A percentile compares a stretch with the other conserved stretches of the same genome.
phyloP scores from a whole-genome alignment of 768 basidiomycete genomes.

The Lentinula sp. region DNA sequence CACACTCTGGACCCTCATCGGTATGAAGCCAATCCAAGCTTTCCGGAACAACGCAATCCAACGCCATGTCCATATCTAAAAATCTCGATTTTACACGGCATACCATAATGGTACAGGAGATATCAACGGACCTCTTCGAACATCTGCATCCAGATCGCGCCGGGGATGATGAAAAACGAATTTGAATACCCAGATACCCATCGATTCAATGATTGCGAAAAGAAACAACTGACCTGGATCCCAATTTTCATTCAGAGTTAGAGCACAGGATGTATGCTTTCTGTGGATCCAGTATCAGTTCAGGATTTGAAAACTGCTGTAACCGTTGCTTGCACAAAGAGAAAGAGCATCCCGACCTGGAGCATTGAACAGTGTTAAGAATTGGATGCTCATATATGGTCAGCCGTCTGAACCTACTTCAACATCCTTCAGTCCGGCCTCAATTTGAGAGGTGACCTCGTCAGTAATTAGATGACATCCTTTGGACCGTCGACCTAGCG shows the following conservation, averaged over 20 bases:
- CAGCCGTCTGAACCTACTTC: constrained; percentile 35
- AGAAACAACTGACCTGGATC: constrained; percentile 52
- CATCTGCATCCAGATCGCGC: constrained; percentile 22
- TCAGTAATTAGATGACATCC: constrained; percentile 85
- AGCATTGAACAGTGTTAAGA: background rate
- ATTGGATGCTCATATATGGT: background rate
- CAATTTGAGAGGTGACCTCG: constrained; percentile 62
- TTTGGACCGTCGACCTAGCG: constrained; percentile 43
- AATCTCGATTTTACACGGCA: background rate
- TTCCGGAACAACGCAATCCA: constrained; percentile 87
- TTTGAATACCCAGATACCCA: background rate
- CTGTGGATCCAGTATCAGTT: constrained; percentile 23
- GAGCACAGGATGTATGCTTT: constrained; percentile 72
- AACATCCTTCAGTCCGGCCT: constrained; percentile 60
- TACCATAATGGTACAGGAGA: constrained; percentile 2
- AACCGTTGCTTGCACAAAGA: constrained; percentile 63
- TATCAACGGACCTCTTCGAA: constrained; percentile 30
- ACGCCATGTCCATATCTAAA: constrained; percentile 90
- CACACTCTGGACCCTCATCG: constrained; percentile 90
- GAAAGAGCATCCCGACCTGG: constrained; percentile 81
- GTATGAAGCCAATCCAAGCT: constrained; percentile 76
- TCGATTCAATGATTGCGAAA: background rate
- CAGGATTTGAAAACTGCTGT: background rate
- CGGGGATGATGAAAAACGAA: background rate
- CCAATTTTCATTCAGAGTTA: constrained; percentile 87